These are phyloP conservation scores for Soucietia sequanensis DNA, from an alignment of 805 yeast genomes.

Conservation along the genomic window DNA sequence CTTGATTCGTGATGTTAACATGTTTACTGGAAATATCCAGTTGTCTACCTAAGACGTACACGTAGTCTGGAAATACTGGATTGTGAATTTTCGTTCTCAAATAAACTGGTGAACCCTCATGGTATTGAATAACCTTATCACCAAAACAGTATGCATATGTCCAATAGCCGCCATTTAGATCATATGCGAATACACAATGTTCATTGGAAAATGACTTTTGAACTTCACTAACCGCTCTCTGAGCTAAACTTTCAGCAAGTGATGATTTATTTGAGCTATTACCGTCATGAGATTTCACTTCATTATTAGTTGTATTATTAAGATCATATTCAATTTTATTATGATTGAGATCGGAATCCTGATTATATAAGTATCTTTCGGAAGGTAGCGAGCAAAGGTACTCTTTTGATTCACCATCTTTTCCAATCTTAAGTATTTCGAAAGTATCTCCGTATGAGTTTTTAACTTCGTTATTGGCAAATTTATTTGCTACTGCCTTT, in stretches of 20 bases:
- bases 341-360: neutral
- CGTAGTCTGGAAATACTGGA: slow-evolving; percentile 27
- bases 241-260: too few relatives aligned
- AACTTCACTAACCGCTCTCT: slow-evolving; percentile 15
- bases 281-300: slow-evolving; percentile 14
- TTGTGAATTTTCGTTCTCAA: slow-evolving; percentile 27
- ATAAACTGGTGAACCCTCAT: slow-evolving; percentile 26
- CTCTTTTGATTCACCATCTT: slow-evolving; percentile 4
- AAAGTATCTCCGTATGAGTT: slow-evolving; percentile 10
- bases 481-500: slow-evolving; percentile 8
- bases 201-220: slow-evolving; percentile 15
- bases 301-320: neutral
- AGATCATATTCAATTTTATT: neutral
- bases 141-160: slow-evolving; percentile 51
- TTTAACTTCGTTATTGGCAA: slow-evolving; percentile 6
- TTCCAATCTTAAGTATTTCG: slow-evolving; percentile 13
- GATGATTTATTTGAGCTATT: too few relatives aligned
- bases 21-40: slow-evolving; percentile 18
- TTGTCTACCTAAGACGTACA: slow-evolving; percentile 38
- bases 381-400: slow-evolving; percentile 23
- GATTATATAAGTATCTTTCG: neutral
- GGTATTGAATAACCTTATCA: slow-evolving; percentile 49
- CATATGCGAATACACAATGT: slow-evolving; percentile 22
- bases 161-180: slow-evolving; percentile 48
- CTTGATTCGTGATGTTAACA: slow-evolving; percentile 19